Evolutionary conservation across 176 grass and related monocot species (phyloP).

Genomic region (Phoenix roebelenii): DNA sequence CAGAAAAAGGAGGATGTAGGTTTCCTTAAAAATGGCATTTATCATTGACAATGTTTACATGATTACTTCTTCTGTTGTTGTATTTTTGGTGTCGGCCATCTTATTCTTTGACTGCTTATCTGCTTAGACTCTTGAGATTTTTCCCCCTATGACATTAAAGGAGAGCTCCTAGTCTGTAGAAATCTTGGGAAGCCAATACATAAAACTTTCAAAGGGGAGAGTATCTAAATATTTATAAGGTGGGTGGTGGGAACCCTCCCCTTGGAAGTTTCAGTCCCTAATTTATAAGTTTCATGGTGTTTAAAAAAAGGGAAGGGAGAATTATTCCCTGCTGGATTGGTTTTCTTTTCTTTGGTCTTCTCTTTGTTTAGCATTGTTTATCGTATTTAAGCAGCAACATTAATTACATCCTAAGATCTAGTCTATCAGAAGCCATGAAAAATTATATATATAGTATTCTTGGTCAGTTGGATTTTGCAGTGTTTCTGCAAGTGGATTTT

Average conservation of each 20-base stretch:
- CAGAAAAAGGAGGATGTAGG: not conserved
- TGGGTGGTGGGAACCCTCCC: not conserved
- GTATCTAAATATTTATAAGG: constrained; percentile 13
- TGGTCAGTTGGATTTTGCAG: not conserved
- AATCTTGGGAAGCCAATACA: constrained; percentile 8
- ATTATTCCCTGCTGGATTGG: constrained; percentile 22
- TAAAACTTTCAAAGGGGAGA: not conserved
- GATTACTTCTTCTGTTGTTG: not conserved
- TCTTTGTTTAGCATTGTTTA: not conserved
- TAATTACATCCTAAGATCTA: not conserved
- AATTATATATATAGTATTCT: constrained; percentile 1
- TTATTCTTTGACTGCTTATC: not conserved
- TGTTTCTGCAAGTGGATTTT: not conserved
- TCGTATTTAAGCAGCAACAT: constrained; percentile 1
- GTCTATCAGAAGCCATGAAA: not conserved
- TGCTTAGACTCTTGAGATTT: constrained; percentile 4
- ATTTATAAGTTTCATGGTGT: not conserved
- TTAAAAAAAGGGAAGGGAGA: not conserved
- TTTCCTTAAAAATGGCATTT: not conserved
- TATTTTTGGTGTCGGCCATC: not conserved
- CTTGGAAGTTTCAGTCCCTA: not conserved
- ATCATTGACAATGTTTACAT: constrained; percentile 15
- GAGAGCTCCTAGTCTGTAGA: constrained; percentile 10
- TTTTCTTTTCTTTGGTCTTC: constrained; percentile 24
- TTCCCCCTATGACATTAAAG: constrained; percentile 4